phyloP scores from a whole-genome alignment of 2,329 filamentous ascomycete genomes.

The Coniochaeta prunicola region DNA sequence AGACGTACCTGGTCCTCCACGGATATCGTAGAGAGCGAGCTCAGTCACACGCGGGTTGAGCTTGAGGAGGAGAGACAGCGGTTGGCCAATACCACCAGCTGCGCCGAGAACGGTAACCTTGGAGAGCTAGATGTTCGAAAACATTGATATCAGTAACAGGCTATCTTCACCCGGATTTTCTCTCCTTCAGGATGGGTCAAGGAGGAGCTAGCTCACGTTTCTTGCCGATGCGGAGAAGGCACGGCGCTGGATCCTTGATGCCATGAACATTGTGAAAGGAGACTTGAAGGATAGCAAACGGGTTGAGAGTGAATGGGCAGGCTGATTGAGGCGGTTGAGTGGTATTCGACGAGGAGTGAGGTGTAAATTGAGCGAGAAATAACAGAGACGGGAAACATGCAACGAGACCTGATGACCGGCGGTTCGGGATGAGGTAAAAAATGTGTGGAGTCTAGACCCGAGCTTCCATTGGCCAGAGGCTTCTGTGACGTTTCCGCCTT shows the following conservation, averaged over 20 bases:
- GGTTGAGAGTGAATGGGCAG: background rate
- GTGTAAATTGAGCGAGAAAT: background rate
- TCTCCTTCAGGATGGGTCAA: slow-evolving; percentile 4
- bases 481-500: background rate
- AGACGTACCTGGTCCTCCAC: slow-evolving; percentile 76
- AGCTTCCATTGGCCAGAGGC: no score
- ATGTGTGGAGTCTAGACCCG: background rate
- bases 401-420: background rate
- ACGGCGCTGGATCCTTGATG: slow-evolving; percentile 63
- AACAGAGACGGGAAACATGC: background rate
- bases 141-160: slow-evolving; percentile 7
- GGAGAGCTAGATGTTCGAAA: slow-evolving; percentile 62
- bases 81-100: slow-evolving; percentile 96
- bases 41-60: slow-evolving; percentile 91
- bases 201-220: slow-evolving; percentile 48
- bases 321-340: background rate
- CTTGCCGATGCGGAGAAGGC: slow-evolving; percentile 75
- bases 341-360: background rate
- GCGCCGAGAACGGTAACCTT: slow-evolving; percentile 98
- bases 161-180: slow-evolving; percentile 3
- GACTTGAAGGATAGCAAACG: background rate
- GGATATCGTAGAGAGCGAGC: slow-evolving; percentile 97
- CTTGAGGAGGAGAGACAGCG: slow-evolving; percentile 96
- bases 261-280: slow-evolving; percentile 63
- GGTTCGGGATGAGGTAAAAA: slow-evolving; percentile 2